phyloP scores from a whole-genome alignment of 495 filamentous ascomycete species.

The Penicillium angulare region DNA sequence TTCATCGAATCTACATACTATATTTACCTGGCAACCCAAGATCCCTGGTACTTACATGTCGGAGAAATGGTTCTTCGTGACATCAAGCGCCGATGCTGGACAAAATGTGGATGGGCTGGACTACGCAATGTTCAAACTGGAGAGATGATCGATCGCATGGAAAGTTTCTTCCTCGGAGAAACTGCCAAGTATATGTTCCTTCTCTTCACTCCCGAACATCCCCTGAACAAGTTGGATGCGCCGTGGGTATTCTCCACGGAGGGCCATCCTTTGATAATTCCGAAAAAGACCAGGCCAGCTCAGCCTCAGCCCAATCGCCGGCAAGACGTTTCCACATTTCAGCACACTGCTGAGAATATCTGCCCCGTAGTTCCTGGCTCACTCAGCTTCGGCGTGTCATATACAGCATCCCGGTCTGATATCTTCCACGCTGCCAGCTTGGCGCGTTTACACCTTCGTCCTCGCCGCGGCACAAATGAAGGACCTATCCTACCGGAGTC shows the following conservation, averaged over 20 bases:
- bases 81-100: slow-evolving; percentile 87
- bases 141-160: slow-evolving; percentile 92
- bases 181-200: slow-evolving; percentile 94
- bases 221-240: slow-evolving; percentile 80
- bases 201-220: slow-evolving; percentile 81
- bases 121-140: slow-evolving; percentile 90
- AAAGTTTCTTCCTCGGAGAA: slow-evolving; percentile 97
- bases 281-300: slow-evolving; percentile 40
- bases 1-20: slow-evolving; percentile 96
- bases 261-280: slow-evolving; percentile 89
- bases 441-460: slow-evolving; percentile 75
- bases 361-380: slow-evolving; percentile 61
- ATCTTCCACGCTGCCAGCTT: slow-evolving; percentile 89
- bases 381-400: slow-evolving; percentile 67
- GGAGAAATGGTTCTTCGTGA: slow-evolving; percentile 94
- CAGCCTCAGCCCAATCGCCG: slow-evolving; percentile 10
- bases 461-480: slow-evolving; percentile 48
- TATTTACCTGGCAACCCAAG: slow-evolving; percentile 85
- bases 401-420: slow-evolving; percentile 79
- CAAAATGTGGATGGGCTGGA: slow-evolving; percentile 90
- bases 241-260: slow-evolving; percentile 94
- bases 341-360: slow-evolving; percentile 10
- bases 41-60: slow-evolving; percentile 94
- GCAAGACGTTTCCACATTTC: slow-evolving; percentile 4
- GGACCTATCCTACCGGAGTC: slow-evolving; percentile 54